Evolutionary conservation across 176 grass and related monocot species (phyloP).

Genomic region (Musa beccarii): DNA sequence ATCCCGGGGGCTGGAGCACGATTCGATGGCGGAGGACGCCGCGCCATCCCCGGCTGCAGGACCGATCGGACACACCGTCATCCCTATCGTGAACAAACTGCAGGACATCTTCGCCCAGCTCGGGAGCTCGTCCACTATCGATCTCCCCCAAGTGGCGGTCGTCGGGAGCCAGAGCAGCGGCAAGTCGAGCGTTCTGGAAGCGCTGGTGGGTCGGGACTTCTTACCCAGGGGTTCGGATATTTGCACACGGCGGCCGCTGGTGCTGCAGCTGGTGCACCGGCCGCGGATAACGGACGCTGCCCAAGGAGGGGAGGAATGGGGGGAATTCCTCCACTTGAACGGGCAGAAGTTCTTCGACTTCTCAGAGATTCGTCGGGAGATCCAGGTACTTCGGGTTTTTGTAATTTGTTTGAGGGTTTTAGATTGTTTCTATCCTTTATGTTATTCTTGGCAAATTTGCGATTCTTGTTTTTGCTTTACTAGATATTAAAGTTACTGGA

Average conservation of each 20-base stretch:
- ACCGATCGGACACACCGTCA: constrained; percentile 29
- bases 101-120: constrained; percentile 67
- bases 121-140: constrained; percentile 38
- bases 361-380: constrained; percentile 71
- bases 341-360: constrained; percentile 71
- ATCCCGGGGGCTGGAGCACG: constrained; percentile 1
- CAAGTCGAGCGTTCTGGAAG: constrained; percentile 89
- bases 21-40: constrained; percentile 19
- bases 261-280: constrained; percentile 79
- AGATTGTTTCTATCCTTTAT: neutral
- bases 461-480: neutral
- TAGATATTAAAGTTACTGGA: neutral
- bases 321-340: constrained; percentile 67
- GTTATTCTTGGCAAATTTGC: neutral
- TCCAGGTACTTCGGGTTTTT: constrained; percentile 45
- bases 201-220: constrained; percentile 85
- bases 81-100: constrained; percentile 58
- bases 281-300: neutral
- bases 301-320: constrained; percentile 52
- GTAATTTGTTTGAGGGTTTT: neutral
- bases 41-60: constrained; percentile 28
- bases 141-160: constrained; percentile 75
- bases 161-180: constrained; percentile 93
- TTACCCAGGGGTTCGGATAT: constrained; percentile 68
- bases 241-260: constrained; percentile 76